Evolutionary conservation across 495 filamentous ascomycete species (phyloP).

Genomic region (Durotheca rogersii): DNA sequence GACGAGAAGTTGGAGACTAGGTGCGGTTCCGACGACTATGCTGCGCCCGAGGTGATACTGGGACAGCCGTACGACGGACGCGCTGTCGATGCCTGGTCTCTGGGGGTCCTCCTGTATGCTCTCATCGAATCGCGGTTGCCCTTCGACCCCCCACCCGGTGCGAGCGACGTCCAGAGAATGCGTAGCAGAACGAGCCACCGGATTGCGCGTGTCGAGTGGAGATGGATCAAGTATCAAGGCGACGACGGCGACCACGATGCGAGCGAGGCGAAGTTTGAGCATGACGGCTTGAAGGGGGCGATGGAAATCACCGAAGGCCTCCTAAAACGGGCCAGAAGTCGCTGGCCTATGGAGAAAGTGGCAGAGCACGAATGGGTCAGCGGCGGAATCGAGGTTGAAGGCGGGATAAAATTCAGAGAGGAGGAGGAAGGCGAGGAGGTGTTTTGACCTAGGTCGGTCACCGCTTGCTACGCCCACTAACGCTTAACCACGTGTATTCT

Average conservation of each 20-base stretch:
- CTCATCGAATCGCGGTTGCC: slow-evolving; percentile 89
- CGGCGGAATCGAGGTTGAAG: slow-evolving; percentile 68
- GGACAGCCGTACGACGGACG: slow-evolving; percentile 94
- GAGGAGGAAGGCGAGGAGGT: slow-evolving; percentile 61
- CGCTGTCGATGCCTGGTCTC: slow-evolving; percentile 88
- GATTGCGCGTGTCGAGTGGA: slow-evolving; percentile 94
- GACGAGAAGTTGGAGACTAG: slow-evolving; percentile 81
- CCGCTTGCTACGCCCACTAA: neutral
- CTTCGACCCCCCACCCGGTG: slow-evolving; percentile 81
- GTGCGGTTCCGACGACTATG: slow-evolving; percentile 96
- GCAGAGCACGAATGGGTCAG: slow-evolving; percentile 72
- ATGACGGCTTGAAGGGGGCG: slow-evolving; percentile 66
- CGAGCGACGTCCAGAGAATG: slow-evolving; percentile 67
- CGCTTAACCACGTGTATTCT: neutral
- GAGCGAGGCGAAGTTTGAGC: slow-evolving; percentile 51
- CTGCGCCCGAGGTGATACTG: slow-evolving; percentile 93
- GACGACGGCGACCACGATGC: slow-evolving; percentile 62
- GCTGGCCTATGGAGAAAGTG: slow-evolving; percentile 72
- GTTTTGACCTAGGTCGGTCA: slow-evolving; percentile 30
- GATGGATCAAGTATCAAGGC: slow-evolving; percentile 80
- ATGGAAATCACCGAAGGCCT: slow-evolving; percentile 78
- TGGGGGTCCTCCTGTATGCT: slow-evolving; percentile 90
- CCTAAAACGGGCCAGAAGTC: slow-evolving; percentile 71
- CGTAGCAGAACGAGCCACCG: slow-evolving; percentile 79
- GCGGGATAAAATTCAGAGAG: slow-evolving; percentile 67